Evolutionary conservation across 1,139 yeast species (phyloP).

Genomic region (Candida tunisiensis): DNA sequence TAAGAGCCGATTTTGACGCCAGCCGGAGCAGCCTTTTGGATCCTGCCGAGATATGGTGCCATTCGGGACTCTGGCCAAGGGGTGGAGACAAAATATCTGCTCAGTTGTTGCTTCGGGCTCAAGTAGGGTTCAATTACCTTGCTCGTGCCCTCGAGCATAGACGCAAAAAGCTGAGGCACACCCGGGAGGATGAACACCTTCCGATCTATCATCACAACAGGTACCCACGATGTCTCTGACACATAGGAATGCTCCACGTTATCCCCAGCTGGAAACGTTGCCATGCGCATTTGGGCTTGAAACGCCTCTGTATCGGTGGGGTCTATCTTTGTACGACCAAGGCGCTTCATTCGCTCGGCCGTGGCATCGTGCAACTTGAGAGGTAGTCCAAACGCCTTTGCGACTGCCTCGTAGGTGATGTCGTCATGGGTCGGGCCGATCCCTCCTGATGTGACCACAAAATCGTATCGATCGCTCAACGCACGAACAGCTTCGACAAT

Average conservation of each 20-base stretch:
- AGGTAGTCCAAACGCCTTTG: slow-evolving; percentile 40
- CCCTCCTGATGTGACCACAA: slow-evolving; percentile 65
- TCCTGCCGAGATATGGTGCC: slow-evolving; percentile 40
- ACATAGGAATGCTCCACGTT: slow-evolving; percentile 36
- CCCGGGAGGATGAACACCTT: slow-evolving; percentile 68
- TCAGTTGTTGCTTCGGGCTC: slow-evolving; percentile 18
- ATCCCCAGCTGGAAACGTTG: slow-evolving; percentile 43
- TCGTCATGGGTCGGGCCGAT: slow-evolving; percentile 90
- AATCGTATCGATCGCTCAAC: slow-evolving; percentile 38
- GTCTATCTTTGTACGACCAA: slow-evolving; percentile 20
- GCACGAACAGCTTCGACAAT: slow-evolving; percentile 36
- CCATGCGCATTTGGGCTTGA: slow-evolving; percentile 59
- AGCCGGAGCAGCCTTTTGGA: slow-evolving; percentile 30
- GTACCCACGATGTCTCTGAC: slow-evolving; percentile 60
- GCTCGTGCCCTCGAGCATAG: slow-evolving; percentile 28
- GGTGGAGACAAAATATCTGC: slow-evolving; percentile 49
- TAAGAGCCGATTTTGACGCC: slow-evolving; percentile 64
- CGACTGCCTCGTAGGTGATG: slow-evolving; percentile 58
- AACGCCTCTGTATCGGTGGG: slow-evolving; percentile 23
- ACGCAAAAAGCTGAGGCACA: slow-evolving; percentile 54
- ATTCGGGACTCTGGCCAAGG: slow-evolving; percentile 42
- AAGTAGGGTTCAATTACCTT: slow-evolving; percentile 17
- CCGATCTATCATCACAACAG: slow-evolving; percentile 47
- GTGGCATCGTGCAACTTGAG: slow-evolving; percentile 39
- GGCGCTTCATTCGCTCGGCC: slow-evolving; percentile 37